phyloP scores from a whole-genome alignment of 2,329 filamentous ascomycete genomes.

The Xylariaceae sp. region DNA sequence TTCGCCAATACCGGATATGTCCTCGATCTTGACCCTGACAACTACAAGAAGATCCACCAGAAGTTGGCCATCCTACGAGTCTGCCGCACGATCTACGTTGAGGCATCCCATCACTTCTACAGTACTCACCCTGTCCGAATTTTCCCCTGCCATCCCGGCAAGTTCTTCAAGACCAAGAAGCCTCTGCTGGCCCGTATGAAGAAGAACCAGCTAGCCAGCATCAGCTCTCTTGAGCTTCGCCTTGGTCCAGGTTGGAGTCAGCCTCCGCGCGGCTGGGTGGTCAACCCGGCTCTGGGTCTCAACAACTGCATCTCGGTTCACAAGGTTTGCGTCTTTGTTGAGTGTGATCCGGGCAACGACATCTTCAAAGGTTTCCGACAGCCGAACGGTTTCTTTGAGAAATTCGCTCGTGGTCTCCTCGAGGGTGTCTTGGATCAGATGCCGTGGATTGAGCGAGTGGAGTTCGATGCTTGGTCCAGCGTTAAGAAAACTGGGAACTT shows the following conservation, averaged over 20 bases:
- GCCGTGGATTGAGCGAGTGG: constrained; percentile 52
- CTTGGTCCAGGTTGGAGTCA: constrained; percentile 69
- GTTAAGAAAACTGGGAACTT: constrained; percentile 63
- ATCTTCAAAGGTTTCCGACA: constrained; percentile 65
- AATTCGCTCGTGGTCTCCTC: constrained; percentile 58
- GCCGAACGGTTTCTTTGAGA: constrained; percentile 65
- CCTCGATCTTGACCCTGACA: constrained; percentile 63
- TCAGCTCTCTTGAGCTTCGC: constrained; percentile 64
- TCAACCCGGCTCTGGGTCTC: constrained; percentile 61
- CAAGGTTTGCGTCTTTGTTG: constrained; percentile 62
- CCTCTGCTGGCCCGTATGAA: constrained; percentile 66
- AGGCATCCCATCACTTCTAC: constrained; percentile 65
- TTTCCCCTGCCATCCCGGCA: constrained; percentile 60
- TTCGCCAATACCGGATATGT: constrained; percentile 51
- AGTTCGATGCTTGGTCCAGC: constrained; percentile 66
- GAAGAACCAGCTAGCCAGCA: constrained; percentile 51
- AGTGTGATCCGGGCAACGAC: constrained; percentile 66
- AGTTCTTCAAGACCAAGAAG: constrained; percentile 69
- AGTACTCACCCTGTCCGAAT: constrained; percentile 58
- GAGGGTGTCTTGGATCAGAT: constrained; percentile 51
- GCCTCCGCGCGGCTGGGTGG: constrained; percentile 67
- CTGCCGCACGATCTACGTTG: constrained; percentile 56
- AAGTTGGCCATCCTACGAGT: constrained; percentile 58
- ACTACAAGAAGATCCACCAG: constrained; percentile 58
- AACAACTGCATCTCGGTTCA: constrained; percentile 55